Percentiles rank a stretch among this genome's conserved stretches.
phyloP scores from a whole-genome alignment of 768 basidiomycete species.

The Collybiopsis confluens region DNA sequence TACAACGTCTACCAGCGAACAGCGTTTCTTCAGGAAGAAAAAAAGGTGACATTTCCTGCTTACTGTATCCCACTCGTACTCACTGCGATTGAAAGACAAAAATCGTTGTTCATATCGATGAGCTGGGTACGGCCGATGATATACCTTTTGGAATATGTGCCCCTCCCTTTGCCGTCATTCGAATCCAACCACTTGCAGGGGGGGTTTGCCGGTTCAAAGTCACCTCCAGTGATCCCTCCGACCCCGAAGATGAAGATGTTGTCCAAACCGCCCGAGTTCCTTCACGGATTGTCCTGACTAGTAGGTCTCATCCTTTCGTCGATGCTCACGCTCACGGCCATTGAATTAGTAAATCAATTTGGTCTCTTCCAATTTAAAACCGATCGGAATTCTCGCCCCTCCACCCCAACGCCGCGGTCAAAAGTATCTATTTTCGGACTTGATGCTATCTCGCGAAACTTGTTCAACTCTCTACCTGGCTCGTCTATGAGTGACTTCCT shows the following conservation, averaged over 20 bases:
- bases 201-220: constrained; percentile 79
- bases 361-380: constrained; percentile 88
- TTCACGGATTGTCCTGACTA: constrained; percentile 73
- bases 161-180: constrained; percentile 75
- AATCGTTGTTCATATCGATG: constrained; percentile 84
- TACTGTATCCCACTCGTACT: too few species aligned
- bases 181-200: constrained; percentile 80
- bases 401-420: constrained; percentile 78
- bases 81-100: constrained; percentile 59
- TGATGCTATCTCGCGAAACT: constrained; percentile 85
- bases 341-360: constrained; percentile 71
- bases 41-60: constrained; percentile 55
- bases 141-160: constrained; percentile 68
- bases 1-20: constrained; percentile 86
- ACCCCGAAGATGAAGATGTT: constrained; percentile 78
- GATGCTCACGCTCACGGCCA: not conserved
- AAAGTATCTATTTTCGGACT: constrained; percentile 86
- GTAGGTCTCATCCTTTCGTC: constrained; percentile 40
- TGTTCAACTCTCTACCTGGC: constrained; percentile 72
- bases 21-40: constrained; percentile 70
- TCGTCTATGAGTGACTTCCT: constrained; percentile 73
- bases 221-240: constrained; percentile 66
- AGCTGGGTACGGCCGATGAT: constrained; percentile 67
- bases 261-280: constrained; percentile 74
- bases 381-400: constrained; percentile 67